A percentile compares a stretch with the other conserved stretches of the same genome.
Evolutionary conservation across 176 grass and related monocot genomes (phyloP).

Genomic region (Pharus latifolius): DNA sequence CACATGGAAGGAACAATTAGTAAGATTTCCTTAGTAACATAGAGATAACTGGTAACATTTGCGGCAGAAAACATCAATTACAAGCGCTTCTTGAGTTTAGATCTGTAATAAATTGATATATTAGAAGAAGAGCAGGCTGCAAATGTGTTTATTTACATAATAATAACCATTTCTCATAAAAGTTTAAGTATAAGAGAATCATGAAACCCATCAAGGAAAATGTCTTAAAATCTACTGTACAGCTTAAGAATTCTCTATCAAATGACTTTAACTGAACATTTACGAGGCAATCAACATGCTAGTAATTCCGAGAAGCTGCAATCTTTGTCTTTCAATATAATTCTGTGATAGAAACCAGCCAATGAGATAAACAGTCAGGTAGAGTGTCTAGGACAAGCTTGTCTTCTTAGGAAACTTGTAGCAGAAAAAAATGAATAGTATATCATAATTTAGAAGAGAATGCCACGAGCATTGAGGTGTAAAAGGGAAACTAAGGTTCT

Average conservation of each 20-base stretch:
- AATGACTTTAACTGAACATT: constrained; percentile 17
- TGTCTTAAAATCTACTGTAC: not conserved
- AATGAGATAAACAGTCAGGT: constrained; percentile 79
- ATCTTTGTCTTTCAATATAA: constrained; percentile 55
- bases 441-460: constrained; percentile 9
- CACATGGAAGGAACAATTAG: not conserved
- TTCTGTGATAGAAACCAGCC: constrained; percentile 64
- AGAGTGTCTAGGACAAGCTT: constrained; percentile 82
- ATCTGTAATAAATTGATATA: not conserved
- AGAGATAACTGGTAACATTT: not conserved
- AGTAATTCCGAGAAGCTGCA: constrained; percentile 89
- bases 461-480: not conserved
- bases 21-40: not conserved
- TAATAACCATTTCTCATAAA: no score
- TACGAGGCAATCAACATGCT: constrained; percentile 97
- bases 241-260: not conserved
- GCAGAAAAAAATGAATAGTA: not conserved
- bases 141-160: no score
- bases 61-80: not conserved
- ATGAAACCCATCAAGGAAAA: not conserved
- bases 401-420: constrained; percentile 88
- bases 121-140: not conserved
- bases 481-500: not conserved
- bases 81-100: not conserved
- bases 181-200: not conserved